Base-by-base conservation (phyloP, 768 basidiomycete species). In the Crassisporium funariophilum region DNA sequence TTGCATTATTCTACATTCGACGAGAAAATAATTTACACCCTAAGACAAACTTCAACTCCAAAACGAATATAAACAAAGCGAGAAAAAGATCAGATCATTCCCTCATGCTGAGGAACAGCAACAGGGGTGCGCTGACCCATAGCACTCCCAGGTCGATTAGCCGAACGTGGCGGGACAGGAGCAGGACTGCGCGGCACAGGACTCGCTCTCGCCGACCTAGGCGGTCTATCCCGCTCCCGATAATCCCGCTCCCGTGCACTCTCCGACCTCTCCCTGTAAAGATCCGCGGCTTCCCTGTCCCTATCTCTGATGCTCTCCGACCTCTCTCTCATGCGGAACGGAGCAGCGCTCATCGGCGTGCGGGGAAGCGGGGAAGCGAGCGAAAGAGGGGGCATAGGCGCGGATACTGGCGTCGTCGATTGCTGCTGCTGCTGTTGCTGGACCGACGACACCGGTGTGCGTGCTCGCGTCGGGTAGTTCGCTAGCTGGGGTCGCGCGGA, bases 101-200 rank as follows among this genome's bases (percentile, higher is more conserved):
- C 82, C 35, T 83, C 82, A 36, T 78, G 70, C 54, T 72, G 76
- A 17, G 81, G 78, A 35, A 81, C 65, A 16, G 76, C 78, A 2
- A 78, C 70, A 3, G 74, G 78, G 4, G 79, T 74, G 15, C 77
- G 74, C 50, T 69, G 71, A 11, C 70, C 73, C 15, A 71, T 54
- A 21, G 70, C 60, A 58, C 83, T 87, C 10, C 78, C 76, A 2
- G 88, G 86, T 8, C 87, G 72, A 63, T 86, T 81, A 16, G 70
- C 70, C 44, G 86, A 88, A 40, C 87, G 60, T 16, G 64, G 75
- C 13, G 87, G 86, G 3, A 83, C 79, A 16, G 60, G 54, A 0
- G 38, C 57, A 22, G 63, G 61, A 35, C 58, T 59, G 21, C 60
- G 56, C 0, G 78, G 82, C 1, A 76, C 78, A n/a, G 77, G 77